Evolutionary conservation across 2,329 filamentous ascomycete species (phyloP), one percentile per base, ranked within the genome.

Genomic region (Apiospora pterosperma): DNA sequence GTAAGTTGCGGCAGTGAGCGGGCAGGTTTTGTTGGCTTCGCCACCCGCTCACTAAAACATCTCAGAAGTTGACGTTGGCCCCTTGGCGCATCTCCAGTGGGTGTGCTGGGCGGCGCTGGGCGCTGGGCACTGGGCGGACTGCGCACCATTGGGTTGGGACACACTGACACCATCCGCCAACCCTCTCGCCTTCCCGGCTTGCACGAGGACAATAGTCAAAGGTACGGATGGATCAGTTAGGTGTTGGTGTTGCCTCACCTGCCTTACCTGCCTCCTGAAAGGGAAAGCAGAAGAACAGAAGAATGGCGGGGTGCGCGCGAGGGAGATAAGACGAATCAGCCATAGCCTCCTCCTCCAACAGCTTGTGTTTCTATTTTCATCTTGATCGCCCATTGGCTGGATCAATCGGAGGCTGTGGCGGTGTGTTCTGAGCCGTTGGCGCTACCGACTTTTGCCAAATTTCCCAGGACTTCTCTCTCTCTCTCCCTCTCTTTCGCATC

Each of bases 21-120:
- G 48, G 34, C 48, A 28, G 44, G 48, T 31, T 55, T 55, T 41
- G 48, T 34, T 55, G 48, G 48, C 48, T 55, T 55, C 48, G 48
- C 48, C 48, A 55, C 48, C 48, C 48, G 48, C 34, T 55, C 48
- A 34, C 48, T 55, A 55, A 55, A 55, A 55, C 48, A 55, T 55
- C 12, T 55, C 16, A 34, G 28, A 55, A 28, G 48, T 55, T 55
- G 48, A 55, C 48, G 48, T 34, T 55, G 28, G 48, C n/a, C n/a
- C n/a, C n/a, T n/a, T n/a, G n/a, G n/a, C n/a, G n/a, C n/a, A n/a
- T n/a, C n/a, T n/a, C n/a, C n/a, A n/a, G n/a, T n/a, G n/a, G n/a
- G n/a, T n/a, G n/a, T n/a, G n/a, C n/a, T n/a, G n/a, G n/a, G n/a
- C n/a, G n/a, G n/a, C n/a, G n/a, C n/a, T n/a, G n/a, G n/a, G n/a